phyloP scores from a whole-genome alignment of 768 basidiomycete genomes.

The Candolleomyces aberdarensis region DNA sequence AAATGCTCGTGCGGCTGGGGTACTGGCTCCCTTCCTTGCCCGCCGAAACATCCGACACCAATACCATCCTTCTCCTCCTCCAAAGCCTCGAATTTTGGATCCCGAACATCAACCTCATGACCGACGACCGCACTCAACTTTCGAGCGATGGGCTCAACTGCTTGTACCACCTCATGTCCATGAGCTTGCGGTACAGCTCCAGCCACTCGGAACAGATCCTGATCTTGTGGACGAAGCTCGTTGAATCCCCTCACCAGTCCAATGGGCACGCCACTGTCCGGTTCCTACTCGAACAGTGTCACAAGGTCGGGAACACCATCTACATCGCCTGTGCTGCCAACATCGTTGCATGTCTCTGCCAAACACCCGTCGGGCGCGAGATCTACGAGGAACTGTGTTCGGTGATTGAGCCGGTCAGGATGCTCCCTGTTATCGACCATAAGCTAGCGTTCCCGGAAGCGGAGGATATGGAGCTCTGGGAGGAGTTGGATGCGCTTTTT shows the following conservation, averaged over 20 bases:
- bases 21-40: conserved; percentile 69
- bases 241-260: conserved; percentile 63
- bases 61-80: conserved; percentile 56
- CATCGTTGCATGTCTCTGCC: conserved; percentile 81
- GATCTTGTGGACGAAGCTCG: conserved; percentile 74
- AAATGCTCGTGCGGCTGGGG: conserved; percentile 68
- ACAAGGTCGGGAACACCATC: conserved; percentile 73
- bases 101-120: conserved; percentile 66
- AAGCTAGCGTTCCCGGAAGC: conserved; percentile 60
- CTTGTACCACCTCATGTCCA: conserved; percentile 78
- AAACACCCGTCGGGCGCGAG: conserved; percentile 65
- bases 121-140: conserved; percentile 45
- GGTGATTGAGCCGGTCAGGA: conserved; percentile 79
- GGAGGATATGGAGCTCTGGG: conserved; percentile 74
- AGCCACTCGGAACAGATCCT: conserved; percentile 78
- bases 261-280: conserved; percentile 79
- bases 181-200: conserved; percentile 73
- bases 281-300: conserved; percentile 85
- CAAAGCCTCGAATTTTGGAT: conserved; percentile 86
- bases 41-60: conserved; percentile 42
- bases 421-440: conserved; percentile 76
- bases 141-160: conserved; percentile 60
- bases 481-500: conserved; percentile 75
- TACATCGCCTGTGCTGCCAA: conserved; percentile 80
- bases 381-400: conserved; percentile 84